Percentiles rank a stretch among this genome's conserved stretches.
phyloP scores from a whole-genome alignment of 805 yeast genomes.

The Wickerhamia fluorescens region DNA sequence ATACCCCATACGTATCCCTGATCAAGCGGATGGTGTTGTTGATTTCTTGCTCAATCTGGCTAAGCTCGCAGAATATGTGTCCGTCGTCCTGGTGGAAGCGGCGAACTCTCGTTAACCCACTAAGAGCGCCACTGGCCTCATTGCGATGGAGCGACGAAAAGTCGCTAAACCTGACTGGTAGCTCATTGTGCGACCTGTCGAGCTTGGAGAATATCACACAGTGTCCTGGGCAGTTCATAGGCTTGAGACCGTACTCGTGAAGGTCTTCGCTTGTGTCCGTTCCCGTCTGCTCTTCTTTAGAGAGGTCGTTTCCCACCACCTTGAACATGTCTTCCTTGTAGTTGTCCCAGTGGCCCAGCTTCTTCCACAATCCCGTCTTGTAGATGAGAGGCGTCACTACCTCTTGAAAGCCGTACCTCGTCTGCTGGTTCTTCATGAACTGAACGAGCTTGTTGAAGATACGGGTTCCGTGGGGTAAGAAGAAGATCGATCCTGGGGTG shows the following conservation, averaged over 20 bases:
- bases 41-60: constrained; percentile 74
- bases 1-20: constrained; percentile 63
- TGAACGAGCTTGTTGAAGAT: constrained; percentile 70
- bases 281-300: constrained; percentile 18
- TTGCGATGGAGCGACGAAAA: constrained; percentile 90
- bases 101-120: constrained; percentile 89
- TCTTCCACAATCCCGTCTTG: constrained; percentile 78
- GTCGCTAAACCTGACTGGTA: constrained; percentile 82
- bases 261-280: constrained; percentile 6
- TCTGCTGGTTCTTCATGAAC: constrained; percentile 83
- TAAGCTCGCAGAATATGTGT: constrained; percentile 81
- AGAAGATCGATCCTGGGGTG: constrained; percentile 90
- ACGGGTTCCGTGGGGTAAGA: constrained; percentile 87
- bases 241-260: constrained; percentile 71
- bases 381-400: constrained; percentile 89
- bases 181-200: constrained; percentile 75
- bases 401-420: constrained; percentile 78
- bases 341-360: constrained; percentile 93
- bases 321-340: constrained; percentile 92
- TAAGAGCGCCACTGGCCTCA: constrained; percentile 89
- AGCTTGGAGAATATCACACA: constrained; percentile 73
- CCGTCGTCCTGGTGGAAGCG: constrained; percentile 98
- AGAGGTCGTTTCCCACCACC: constrained; percentile 54
- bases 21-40: constrained; percentile 63
- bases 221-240: constrained; percentile 96